A percentile compares a stretch with the other conserved stretches of the same genome.
phyloP scores from a whole-genome alignment of 1,284 basidiomycete genomes.

The Cutaneotrichosporon mucoides region DNA sequence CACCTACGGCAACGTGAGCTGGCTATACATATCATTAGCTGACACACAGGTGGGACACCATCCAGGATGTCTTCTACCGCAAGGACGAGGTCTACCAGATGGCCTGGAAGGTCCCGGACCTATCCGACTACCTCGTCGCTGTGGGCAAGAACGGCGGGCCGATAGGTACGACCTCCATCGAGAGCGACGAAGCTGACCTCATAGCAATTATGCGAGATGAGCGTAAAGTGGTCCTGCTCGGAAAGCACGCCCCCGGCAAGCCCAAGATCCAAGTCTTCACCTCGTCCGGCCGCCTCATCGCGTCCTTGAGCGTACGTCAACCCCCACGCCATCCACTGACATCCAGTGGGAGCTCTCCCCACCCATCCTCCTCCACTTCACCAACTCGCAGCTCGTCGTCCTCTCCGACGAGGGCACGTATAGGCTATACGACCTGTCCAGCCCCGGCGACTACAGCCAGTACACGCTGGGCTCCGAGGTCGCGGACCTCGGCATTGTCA shows the following conservation, averaged over 20 bases:
- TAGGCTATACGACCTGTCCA: conserved; percentile 73
- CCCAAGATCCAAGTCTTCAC: conserved; percentile 57
- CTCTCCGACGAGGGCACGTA: conserved; percentile 91
- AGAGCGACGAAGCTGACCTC: background rate
- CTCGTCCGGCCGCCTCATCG: conserved; percentile 45
- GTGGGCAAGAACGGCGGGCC: conserved; percentile 84
- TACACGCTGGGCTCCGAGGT: conserved; percentile 80
- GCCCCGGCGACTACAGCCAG: conserved; percentile 74
- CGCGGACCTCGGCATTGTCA: conserved; percentile 75
- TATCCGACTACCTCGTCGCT: conserved; percentile 75
- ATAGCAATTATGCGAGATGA: conserved; percentile 83
- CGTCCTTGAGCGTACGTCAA: conserved; percentile 49
- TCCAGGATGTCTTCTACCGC: conserved; percentile 53
- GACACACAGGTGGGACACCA: conserved; percentile 48
- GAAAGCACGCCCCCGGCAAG: conserved; percentile 63
- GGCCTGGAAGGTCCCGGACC: conserved; percentile 69
- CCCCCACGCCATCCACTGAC: conserved; percentile 7
- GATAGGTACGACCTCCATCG: conserved; percentile 57
- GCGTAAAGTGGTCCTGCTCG: conserved; percentile 71
- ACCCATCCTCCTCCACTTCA: conserved; percentile 39
- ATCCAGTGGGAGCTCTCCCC: conserved; percentile 42
- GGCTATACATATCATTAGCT: background rate
- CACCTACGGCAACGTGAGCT: conserved; percentile 25
- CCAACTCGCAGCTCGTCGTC: conserved; percentile 67
- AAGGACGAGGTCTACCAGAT: conserved; percentile 79